Base-by-base conservation (phyloP, 805 yeast genomes). In the Schwanniomyces pseudopolymorphus region DNA sequence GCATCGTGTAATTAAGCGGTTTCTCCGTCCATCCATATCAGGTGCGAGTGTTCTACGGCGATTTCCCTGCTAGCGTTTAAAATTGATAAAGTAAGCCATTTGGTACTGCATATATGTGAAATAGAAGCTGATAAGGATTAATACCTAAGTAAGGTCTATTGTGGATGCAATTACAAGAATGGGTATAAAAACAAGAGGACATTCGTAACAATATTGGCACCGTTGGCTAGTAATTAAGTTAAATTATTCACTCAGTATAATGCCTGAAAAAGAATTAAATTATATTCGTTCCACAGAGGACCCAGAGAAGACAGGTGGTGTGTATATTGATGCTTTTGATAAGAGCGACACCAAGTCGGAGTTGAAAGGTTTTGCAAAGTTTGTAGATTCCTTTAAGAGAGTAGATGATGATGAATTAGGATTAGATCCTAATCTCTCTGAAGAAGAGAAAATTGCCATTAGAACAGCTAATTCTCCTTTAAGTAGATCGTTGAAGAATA, bases 401-500 rank as follows among this genome's bases (percentile, higher is more conserved):
- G 62, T 55, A 45, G 67, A 69, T 45, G 67, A 55, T 16, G 52
- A 49, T 13, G 77, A 70, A 19, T 58, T 64, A 54, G 78, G 75
- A 27, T 44, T 78, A 33, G 82, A 78, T 42, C 66, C 64, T 46
- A 61, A 50, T 43, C 60, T 55, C 50, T 46, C 48, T 24, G 55
- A 59, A 42, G 42, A 52, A 51, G 60, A 69, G 53, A 66, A 60
- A 51, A 58, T 67, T 14, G 75, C 75, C 39, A 59, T 69, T 38
- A 58, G 59, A 43, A 71, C 82, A 21, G 75, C 81, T 21, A 72
- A 69, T 53, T 66, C 81, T 40, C 83, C 83, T 13, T 66, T 77
- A 47, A 64, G 75, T 28, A 69, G 85, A 52, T 61, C 74, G 7
- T 70, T 84, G 43, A 81, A 79, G 55, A 77, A 80, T 37, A 75